These are phyloP conservation scores for Oemleria cerasiformis DNA, from an alignment of 306 rosid species.

Conservation along the genomic window DNA sequence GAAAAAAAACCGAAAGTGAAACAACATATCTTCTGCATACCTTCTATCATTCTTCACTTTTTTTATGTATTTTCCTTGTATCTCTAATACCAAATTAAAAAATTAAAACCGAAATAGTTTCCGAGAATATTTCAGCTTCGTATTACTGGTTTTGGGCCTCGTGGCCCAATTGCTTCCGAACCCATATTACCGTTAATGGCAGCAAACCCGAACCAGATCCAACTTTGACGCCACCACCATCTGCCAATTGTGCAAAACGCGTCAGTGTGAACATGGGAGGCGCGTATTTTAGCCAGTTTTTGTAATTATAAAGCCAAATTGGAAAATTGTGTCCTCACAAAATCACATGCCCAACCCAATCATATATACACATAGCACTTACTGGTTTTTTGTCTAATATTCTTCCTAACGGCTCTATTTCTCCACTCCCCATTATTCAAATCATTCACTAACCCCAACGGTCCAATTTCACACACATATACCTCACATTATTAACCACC, in stretches of 20 bases:
- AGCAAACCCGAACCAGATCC: slow-evolving; percentile 4
- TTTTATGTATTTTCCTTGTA: too few species aligned
- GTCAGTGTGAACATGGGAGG: slow-evolving; percentile 7
- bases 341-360: slow-evolving; percentile 11
- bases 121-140: too few species aligned
- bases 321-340: slow-evolving; percentile 8
- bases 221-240: not conserved
- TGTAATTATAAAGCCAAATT: not conserved
- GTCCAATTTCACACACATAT: slow-evolving; percentile 29
- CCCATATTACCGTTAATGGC: not conserved
- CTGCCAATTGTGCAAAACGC: not conserved
- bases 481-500: not conserved
- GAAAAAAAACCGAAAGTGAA: too few species aligned
- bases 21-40: too few species aligned
- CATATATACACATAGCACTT: not conserved
- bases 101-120: too few species aligned
- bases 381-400: not conserved
- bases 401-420: slow-evolving; percentile 40
- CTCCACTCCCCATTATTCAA: slow-evolving; percentile 23
- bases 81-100: too few species aligned
- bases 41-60: too few species aligned
- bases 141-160: not conserved
- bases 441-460: slow-evolving; percentile 31
- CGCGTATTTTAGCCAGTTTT: not conserved
- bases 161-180: not conserved